Evolutionary conservation across 495 filamentous ascomycete species (phyloP), one percentile per base, ranked within the genome.

Genomic region (Halenospora varia): DNA sequence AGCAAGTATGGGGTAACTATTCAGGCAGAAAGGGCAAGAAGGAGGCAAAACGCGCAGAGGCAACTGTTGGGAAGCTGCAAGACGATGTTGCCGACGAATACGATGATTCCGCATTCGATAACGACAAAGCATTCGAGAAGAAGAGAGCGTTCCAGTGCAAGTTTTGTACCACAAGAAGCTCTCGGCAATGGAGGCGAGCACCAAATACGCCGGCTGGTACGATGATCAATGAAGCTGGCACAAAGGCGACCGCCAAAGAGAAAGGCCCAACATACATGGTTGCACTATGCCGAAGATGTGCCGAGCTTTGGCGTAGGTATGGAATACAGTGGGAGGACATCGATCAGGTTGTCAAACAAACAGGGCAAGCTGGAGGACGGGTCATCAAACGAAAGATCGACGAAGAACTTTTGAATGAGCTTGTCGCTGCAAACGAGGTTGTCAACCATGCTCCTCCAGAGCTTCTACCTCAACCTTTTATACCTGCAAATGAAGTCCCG

Each of bases 91-190:
- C 95, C 19, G 88, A 97, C 68, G 89, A 93, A 53, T 79, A 87
- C 20, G 94, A 99, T 60, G 94, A 99, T 70, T 99, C 94, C 4
- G 93, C 95, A 8, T 99, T 97, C 61, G 95, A 97, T 66, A 86
- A 85, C 48, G 86, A 87, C 10, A 99, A 97, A 75, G 93, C 93
- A 1, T 70, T 71, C 2, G 75, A 81, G 23, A 84, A 82, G 67
- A 96, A 94, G 70, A 85, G 86, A 59, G 82, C 81, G 2, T 97
- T 99, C 66, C 80, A 92, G 56, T 99, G 94, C 82, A 97, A 96
- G 68, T 97, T 97, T 68, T 99, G 94, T 68, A 74, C 71, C 39
- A 89, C 85, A 2, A 86, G 86, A 59, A 71, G 77, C 45, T 96
- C 92, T 1, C 84, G 88, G 40, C 91, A 96, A 71, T 99, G 94